Conservation (phyloP, 148 eudicot genomes). For the Silene uniflora region DNA sequence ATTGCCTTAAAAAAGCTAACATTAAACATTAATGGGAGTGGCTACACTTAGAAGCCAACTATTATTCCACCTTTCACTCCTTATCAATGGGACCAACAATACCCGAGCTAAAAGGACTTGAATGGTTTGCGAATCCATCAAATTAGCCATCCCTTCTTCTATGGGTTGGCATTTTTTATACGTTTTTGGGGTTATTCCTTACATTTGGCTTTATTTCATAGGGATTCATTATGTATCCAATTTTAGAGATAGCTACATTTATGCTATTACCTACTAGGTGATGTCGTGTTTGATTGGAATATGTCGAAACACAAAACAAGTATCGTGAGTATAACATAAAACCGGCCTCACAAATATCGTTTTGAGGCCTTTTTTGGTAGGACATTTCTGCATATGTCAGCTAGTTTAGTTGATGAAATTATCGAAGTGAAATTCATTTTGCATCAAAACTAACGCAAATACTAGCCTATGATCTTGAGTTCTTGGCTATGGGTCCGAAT, state of each 20-base stretch:
- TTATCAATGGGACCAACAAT: slow-evolving; percentile 32
- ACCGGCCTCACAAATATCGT: too few species aligned
- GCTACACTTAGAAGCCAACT: slow-evolving; percentile 30
- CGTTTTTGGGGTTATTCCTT: background rate
- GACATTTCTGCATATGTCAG: too few species aligned
- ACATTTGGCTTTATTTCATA: background rate
- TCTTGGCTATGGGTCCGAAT: too few species aligned
- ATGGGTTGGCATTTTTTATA: slow-evolving; percentile 22
- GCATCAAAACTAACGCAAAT: too few species aligned
- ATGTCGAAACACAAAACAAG: background rate
- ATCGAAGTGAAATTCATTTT: too few species aligned
- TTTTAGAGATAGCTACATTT: background rate
- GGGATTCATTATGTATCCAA: background rate
- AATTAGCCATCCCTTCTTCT: background rate
- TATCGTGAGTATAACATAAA: too few species aligned
- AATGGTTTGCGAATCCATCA: slow-evolving; percentile 17
- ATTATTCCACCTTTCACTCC: slow-evolving; percentile 21
- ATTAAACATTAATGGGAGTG: slow-evolving; percentile 2
- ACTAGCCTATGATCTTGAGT: too few species aligned
- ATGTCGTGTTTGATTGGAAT: background rate
- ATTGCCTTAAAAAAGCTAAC: background rate
- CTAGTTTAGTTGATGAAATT: too few species aligned
- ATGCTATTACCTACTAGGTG: background rate
- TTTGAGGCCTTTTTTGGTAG: too few species aligned
- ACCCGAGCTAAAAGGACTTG: slow-evolving; percentile 10